Conservation (phyloP, 176 grass and related monocot species). For the Calamus simplicifolius region DNA sequence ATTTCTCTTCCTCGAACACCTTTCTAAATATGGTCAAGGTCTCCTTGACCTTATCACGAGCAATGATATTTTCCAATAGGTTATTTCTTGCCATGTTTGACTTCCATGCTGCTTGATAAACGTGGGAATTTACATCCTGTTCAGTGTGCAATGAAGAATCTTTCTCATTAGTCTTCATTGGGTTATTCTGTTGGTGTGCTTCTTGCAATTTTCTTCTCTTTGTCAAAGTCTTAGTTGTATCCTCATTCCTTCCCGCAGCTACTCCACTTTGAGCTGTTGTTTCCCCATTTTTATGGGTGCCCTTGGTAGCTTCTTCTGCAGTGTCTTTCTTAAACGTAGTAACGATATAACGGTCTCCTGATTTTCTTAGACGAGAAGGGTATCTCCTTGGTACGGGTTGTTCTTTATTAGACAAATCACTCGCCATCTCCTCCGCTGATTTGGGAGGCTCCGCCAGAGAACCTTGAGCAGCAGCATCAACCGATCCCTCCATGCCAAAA, state of each 20-base stretch:
- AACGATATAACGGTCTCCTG: constrained; percentile 15
- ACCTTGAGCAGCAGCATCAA: constrained; percentile 8
- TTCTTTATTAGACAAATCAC: constrained; percentile 1
- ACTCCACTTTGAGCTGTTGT: too few relatives aligned
- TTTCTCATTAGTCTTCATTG: too few relatives aligned
- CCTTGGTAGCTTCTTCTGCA: too few relatives aligned
- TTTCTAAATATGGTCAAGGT: constrained; percentile 48
- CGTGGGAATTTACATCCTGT: too few relatives aligned
- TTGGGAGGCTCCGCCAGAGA: neutral
- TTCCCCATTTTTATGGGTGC: too few relatives aligned
- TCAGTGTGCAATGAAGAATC: too few relatives aligned
- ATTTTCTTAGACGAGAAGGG: constrained; percentile 49
- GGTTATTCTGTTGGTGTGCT: too few relatives aligned
- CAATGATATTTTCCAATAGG: neutral
- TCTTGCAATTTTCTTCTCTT: too few relatives aligned
- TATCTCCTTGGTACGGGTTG: constrained; percentile 15
- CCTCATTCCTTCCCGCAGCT: too few relatives aligned
- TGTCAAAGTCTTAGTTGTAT: too few relatives aligned
- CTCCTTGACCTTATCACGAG: constrained; percentile 34
- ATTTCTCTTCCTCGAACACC: constrained; percentile 33
- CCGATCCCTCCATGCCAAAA: neutral
- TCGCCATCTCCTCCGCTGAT: neutral
- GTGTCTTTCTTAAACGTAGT: too few relatives aligned
- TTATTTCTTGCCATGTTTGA: constrained; percentile 10
- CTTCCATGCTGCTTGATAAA: constrained; percentile 8